These are phyloP conservation scores for Arthrobotrys conoides DNA, from an alignment of 2,329 filamentous ascomycete species.

Conservation along the genomic window DNA sequence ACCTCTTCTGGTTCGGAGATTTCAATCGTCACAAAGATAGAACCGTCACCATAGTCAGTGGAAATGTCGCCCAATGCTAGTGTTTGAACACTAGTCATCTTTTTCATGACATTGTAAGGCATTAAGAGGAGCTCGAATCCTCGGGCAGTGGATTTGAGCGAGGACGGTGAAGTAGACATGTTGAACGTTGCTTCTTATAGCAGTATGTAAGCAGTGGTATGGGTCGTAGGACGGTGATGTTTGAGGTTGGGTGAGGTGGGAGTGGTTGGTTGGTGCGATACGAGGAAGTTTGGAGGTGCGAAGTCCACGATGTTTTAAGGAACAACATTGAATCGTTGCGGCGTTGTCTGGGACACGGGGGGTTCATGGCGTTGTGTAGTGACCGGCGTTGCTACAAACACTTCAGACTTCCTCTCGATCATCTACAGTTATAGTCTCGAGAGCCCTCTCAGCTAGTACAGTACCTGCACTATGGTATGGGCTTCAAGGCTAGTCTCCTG, in stretches of 20 bases:
- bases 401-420: background rate
- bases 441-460: no score
- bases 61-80: background rate
- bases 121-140: constrained; percentile 30
- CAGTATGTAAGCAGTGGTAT: background rate
- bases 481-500: no score
- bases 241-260: background rate
- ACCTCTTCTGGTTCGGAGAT: background rate
- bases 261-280: background rate
- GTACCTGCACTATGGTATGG: no score
- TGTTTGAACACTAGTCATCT: background rate
- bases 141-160: background rate
- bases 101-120: background rate
- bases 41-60: background rate
- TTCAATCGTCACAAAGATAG: constrained; percentile 27
- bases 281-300: background rate
- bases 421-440: no score
- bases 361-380: background rate
- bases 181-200: background rate
- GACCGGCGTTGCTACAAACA: background rate
- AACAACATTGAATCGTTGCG: background rate
- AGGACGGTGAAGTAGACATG: background rate
- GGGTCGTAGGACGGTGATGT: background rate
- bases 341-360: background rate
- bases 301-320: background rate